phyloP scores from a whole-genome alignment of 768 basidiomycete species.

The Pholiota molesta region DNA sequence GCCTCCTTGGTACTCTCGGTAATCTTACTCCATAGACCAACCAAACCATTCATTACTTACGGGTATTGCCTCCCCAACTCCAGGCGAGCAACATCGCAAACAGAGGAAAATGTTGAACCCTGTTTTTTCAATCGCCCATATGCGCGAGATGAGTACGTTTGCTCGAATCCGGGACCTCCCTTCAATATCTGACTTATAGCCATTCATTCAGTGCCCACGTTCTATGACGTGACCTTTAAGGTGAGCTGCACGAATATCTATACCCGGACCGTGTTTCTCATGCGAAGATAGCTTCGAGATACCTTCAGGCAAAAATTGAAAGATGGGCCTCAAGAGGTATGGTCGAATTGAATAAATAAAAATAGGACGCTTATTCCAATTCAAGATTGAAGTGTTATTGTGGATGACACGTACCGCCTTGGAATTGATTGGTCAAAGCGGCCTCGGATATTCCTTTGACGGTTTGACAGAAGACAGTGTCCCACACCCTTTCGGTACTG shows the following conservation, averaged over 20 bases:
- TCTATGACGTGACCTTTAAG: slow-evolving; percentile 32
- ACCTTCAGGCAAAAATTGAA: slow-evolving; percentile 26
- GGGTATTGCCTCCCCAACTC: neutral
- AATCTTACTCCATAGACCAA: neutral
- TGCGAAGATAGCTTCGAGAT: slow-evolving; percentile 27
- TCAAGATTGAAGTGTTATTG: slow-evolving; percentile 33
- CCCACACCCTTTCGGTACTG: slow-evolving; percentile 32
- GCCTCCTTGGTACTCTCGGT: slow-evolving; percentile 31
- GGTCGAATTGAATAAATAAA: slow-evolving; percentile 15
- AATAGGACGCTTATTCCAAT: slow-evolving; percentile 17
- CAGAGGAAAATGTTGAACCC: slow-evolving; percentile 49
- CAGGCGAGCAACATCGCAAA: slow-evolving; percentile 46
- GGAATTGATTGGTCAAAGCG: slow-evolving; percentile 52
- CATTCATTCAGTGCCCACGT: slow-evolving; percentile 31
- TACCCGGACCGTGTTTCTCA: neutral
- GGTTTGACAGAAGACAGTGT: slow-evolving; percentile 31
- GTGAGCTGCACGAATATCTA: slow-evolving; percentile 15
- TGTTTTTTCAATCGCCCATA: slow-evolving; percentile 42
- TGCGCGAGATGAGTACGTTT: slow-evolving; percentile 40
- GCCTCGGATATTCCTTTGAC: slow-evolving; percentile 45
- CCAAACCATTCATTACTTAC: neutral
- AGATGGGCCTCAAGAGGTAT: slow-evolving; percentile 35
- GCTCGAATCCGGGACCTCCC: neutral
- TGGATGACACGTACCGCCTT: slow-evolving; percentile 47
- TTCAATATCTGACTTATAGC: neutral